phyloP scores from a whole-genome alignment of 2,329 filamentous ascomycete genomes.

The Pseudogymnoascus sp. region DNA sequence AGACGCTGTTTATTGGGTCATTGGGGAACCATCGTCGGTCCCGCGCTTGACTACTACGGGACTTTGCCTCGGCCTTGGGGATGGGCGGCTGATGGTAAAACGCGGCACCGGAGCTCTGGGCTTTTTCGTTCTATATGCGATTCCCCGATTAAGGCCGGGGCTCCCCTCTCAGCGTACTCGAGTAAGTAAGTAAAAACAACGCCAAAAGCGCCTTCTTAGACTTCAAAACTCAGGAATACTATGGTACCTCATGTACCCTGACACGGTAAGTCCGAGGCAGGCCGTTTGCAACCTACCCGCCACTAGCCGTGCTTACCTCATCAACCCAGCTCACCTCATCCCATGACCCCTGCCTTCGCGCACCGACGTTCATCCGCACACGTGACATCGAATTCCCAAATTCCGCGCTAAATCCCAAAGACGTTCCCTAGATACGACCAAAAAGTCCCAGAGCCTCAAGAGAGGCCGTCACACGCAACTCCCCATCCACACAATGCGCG shows the following conservation, averaged over 20 bases:
- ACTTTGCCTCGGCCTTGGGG: background rate
- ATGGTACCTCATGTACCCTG: background rate
- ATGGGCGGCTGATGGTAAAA: background rate
- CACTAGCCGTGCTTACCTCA: background rate
- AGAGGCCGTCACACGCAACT: background rate
- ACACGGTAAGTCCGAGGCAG: background rate
- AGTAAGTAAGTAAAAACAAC: background rate
- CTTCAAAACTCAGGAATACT: background rate
- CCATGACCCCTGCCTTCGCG: background rate
- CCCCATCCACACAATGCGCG: constrained; percentile 3
- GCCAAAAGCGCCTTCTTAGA: background rate
- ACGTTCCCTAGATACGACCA: constrained; percentile 1
- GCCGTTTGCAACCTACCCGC: background rate
- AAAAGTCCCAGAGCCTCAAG: constrained; percentile 7
- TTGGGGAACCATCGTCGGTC: background rate
- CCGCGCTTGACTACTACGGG: constrained; percentile 1
- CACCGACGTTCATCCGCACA: background rate
- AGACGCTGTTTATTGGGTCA: background rate
- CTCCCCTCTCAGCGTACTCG: background rate
- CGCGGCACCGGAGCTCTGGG: background rate
- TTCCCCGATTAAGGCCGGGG: background rate
- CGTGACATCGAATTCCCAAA: background rate
- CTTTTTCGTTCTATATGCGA: background rate
- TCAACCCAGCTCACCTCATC: too few species aligned
- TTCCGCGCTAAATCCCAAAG: background rate